Evolutionary conservation across 805 yeast species (phyloP), one percentile per base, ranked within the genome.

Genomic region (Ogataea thermomethanolica): DNA sequence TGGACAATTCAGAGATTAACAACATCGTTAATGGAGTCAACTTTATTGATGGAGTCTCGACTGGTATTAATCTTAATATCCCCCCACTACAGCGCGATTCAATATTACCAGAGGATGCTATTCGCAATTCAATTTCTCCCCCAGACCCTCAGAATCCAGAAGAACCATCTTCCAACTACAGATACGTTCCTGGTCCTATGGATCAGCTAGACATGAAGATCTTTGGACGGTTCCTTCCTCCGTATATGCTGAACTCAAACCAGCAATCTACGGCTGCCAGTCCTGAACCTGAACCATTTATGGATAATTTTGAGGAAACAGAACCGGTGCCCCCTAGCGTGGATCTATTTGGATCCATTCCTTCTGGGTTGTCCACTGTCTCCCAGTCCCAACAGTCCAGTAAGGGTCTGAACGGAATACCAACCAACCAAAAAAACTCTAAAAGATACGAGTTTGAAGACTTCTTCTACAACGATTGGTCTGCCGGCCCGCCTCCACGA

Each of bases 141-240:
- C 41, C 37, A 9, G 43, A 33, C 20, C 20, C 20, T 17, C 20
- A 17, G 5, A 17, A 17, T 5, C 20, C 20, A 17, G 20, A 17
- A 4, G 39, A 37, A 8, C 27, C 39, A 8, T 25, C 26, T 21
- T 43, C 35, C 23, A 45, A 51, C 30, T 48, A 44, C 35, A 62
- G 66, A 38, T 84, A 85, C 52, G 71, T 84, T 45, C 87, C 93
- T 1, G 93, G 95, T 4, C 81, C 85, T 30, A 83, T 88, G 70
- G 95, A 88, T 58, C 84, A 82, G 49, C 62, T 88, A 33, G 96
- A 88, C 58, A 78, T 86, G 55, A 90, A 86, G 55, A 72, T 88
- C 13, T 88, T 88, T 67, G 96, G 96, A 1, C 66, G 85, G 28
- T 81, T 84, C 48, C 57, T 86, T 35, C 95, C 95, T 2, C 93